Evolutionary conservation across 2,329 filamentous ascomycete genomes (phyloP), one percentile per base, ranked within the genome.

Genomic region (Beauveria varroae): DNA sequence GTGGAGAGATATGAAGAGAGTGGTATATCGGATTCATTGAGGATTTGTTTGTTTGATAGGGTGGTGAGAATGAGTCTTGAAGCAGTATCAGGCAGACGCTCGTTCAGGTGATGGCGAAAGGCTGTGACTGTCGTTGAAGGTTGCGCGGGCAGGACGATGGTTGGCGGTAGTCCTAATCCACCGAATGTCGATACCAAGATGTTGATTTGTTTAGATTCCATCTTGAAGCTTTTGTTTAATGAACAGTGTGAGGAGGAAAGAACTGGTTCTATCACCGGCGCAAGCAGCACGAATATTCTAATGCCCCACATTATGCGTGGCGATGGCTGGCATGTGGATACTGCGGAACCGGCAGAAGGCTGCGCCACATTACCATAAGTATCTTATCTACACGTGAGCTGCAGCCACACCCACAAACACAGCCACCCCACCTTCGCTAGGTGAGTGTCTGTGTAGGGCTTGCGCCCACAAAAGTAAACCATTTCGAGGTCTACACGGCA

Each of bases 111-210:
- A 57, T 83, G 74, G 66, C 86, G 85, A 20, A 98, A 79, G 65
- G 91, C 83, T 61, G 82, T 79, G 68, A 93, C 77, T 14, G 86
- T 84, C 8, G 88, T 85, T 37, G 85, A 79, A 28, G 84, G 76
- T 9, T 85, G 78, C 24, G 96, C 77, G 1, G 90, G 86, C n/a
- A 97, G 80, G 5, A 89, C 86, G 40, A 96, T 80, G 0, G 92
- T 96, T n/a, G 89, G 78, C 2, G 93, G 92, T 7, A 96, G 82
- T 52, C 88, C 87, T 20, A 96, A 82, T 65, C 93, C 93, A 8
- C 88, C 82, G 70, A 98, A 93, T 64, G 88, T 91, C 67, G 91
- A 88, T 64, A 99, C 79, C 63, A 98, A 84, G 65, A 98, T 81
- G 75, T 96, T 96, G 71, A 96, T 77, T 44, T 78, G 84, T 64